phyloP scores from a whole-genome alignment of 768 basidiomycete genomes.

The Thelephora aurantiotincta region DNA sequence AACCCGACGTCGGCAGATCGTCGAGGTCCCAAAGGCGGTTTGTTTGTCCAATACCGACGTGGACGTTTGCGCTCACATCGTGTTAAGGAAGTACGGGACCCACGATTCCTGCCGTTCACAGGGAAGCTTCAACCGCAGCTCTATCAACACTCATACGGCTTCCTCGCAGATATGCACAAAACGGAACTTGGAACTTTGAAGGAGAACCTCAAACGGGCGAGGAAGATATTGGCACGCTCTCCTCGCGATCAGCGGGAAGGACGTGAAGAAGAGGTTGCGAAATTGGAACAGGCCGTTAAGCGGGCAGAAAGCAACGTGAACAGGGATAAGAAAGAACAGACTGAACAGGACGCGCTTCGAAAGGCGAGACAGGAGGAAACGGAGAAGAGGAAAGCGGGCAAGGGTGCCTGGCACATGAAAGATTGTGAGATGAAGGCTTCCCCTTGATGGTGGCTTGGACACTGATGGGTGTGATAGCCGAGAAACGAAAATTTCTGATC shows the following conservation, averaged over 20 bases:
- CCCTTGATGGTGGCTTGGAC: not conserved
- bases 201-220: constrained; percentile 53
- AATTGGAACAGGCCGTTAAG: constrained; percentile 63
- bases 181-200: constrained; percentile 52
- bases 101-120: constrained; percentile 65
- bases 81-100: constrained; percentile 65
- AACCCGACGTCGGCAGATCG: constrained; percentile 50
- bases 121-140: constrained; percentile 53
- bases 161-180: constrained; percentile 52
- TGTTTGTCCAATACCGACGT: constrained; percentile 12
- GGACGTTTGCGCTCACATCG: not conserved
- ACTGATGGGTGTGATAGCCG: constrained; percentile 30
- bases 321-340: constrained; percentile 47
- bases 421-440: constrained; percentile 32
- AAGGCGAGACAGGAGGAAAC: constrained; percentile 34
- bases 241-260: constrained; percentile 45
- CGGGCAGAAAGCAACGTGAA: constrained; percentile 68
- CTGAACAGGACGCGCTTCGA: constrained; percentile 56
- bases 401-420: constrained; percentile 80
- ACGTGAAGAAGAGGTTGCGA: constrained; percentile 51
- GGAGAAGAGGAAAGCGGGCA: constrained; percentile 60
- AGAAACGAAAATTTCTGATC: constrained; percentile 60
- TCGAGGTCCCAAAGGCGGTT: constrained; percentile 55
- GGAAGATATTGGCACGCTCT: constrained; percentile 44
- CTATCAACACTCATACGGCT: constrained; percentile 60